Percentiles rank a stretch among this genome's conserved stretches.
Evolutionary conservation across 352 stramenopile species (phyloP).

Genomic region (Phytophthora sp.): DNA sequence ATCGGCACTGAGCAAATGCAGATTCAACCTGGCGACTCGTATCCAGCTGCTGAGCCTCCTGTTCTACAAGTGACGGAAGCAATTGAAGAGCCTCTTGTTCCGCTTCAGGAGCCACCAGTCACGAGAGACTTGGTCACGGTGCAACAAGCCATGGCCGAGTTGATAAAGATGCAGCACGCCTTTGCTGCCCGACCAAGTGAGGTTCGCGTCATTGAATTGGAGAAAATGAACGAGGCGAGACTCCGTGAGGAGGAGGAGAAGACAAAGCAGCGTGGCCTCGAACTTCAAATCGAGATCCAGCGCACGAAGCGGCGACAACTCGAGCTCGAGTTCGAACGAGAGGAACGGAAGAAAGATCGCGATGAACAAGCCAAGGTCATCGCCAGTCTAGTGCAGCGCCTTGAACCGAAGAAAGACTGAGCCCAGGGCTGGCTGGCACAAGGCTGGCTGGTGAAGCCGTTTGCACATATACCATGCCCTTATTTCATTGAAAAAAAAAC

Average conservation of each 20-base stretch:
- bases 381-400: slow-evolving; percentile 25
- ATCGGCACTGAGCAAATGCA: slow-evolving; percentile 15
- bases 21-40: slow-evolving; percentile 2
- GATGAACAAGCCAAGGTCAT: slow-evolving; percentile 39
- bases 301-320: slow-evolving; percentile 34
- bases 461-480: too few relatives aligned
- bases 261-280: slow-evolving; percentile 32
- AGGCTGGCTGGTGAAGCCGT: too few relatives aligned
- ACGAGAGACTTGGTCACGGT: slow-evolving; percentile 20
- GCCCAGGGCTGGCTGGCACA: too few relatives aligned
- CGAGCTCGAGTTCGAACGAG: slow-evolving; percentile 36
- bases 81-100: background rate
- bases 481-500: too few relatives aligned
- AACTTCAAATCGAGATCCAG: slow-evolving; percentile 39
- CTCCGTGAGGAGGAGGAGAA: slow-evolving; percentile 36
- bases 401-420: slow-evolving; percentile 25
- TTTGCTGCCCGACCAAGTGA: slow-evolving; percentile 17
- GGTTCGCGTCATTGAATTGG: slow-evolving; percentile 19
- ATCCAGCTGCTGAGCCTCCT: too few relatives aligned
- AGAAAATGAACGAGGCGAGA: slow-evolving; percentile 35
- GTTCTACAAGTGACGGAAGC: slow-evolving; percentile 1
- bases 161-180: slow-evolving; percentile 31
- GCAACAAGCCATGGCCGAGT: slow-evolving; percentile 28
- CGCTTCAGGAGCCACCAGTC: background rate
- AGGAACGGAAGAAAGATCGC: slow-evolving; percentile 37